Percentiles rank a stretch among this genome's conserved stretches.
These are phyloP conservation scores for Fusarium sp. DNA, from an alignment of 2,329 filamentous ascomycete species.

Conservation along the genomic window DNA sequence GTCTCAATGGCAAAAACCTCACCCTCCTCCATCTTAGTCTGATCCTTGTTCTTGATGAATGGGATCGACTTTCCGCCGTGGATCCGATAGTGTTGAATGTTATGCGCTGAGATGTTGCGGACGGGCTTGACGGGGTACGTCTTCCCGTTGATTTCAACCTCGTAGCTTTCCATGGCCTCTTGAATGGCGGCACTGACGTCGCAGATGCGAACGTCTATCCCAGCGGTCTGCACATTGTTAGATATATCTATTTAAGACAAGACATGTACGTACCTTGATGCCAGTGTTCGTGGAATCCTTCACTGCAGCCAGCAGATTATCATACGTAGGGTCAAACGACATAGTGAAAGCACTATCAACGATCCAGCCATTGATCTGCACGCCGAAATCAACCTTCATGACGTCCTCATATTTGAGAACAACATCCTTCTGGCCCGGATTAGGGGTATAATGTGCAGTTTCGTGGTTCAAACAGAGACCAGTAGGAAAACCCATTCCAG, in stretches of 20 bases:
- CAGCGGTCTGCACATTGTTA: constrained; percentile 63
- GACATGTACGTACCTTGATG: constrained; percentile 64
- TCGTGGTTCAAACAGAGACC: constrained; percentile 85
- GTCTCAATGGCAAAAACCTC: constrained; percentile 95
- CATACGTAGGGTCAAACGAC: constrained; percentile 78
- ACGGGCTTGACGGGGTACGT: constrained; percentile 85
- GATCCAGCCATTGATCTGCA: constrained; percentile 81
- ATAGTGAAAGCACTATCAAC: constrained; percentile 84
- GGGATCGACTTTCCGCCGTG: constrained; percentile 91
- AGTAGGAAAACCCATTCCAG: constrained; percentile 86
- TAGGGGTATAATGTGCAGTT: constrained; percentile 85
- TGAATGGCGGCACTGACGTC: constrained; percentile 86
- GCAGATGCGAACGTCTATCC: constrained; percentile 87
- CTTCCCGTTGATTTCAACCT: constrained; percentile 82
- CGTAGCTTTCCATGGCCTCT: constrained; percentile 91
- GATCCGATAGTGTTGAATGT: constrained; percentile 86
- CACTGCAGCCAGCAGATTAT: constrained; percentile 78
- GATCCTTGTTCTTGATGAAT: constrained; percentile 84
- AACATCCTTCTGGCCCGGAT: constrained; percentile 79
- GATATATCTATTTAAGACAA: fast-evolving
- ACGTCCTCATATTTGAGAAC: constrained; percentile 77
- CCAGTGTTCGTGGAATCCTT: constrained; percentile 85
- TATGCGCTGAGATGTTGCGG: constrained; percentile 85
- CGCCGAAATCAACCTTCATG: constrained; percentile 82
- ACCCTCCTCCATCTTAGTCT: constrained; percentile 95